Evolutionary conservation across 257 asterid species (phyloP).

Genomic region (Petunia axillaris): DNA sequence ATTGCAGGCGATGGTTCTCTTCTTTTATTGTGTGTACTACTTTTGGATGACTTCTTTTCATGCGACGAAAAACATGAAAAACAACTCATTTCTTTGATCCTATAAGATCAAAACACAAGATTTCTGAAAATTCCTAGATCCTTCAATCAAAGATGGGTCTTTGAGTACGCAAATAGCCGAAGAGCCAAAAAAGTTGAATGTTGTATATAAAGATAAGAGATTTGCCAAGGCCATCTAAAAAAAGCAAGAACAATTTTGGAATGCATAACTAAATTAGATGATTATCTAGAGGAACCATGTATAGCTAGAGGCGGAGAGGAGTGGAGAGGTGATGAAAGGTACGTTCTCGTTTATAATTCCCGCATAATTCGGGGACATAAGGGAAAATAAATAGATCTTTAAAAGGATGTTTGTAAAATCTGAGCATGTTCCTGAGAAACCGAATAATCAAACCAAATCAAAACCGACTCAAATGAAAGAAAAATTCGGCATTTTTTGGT

Average conservation of each 20-base stretch:
- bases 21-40: constrained; percentile 20
- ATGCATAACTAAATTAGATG: too few species aligned
- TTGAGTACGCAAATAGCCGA: too few species aligned
- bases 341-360: constrained; percentile 32
- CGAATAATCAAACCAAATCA: too few species aligned
- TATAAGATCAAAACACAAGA: neutral
- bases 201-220: too few species aligned
- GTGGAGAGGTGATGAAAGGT: constrained; percentile 16
- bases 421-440: too few species aligned
- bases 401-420: too few species aligned
- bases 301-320: neutral
- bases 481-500: too few species aligned
- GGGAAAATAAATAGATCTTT: constrained; percentile 21
- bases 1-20: constrained; percentile 28
- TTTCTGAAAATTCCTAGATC: neutral
- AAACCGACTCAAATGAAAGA: too few species aligned
- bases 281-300: constrained; percentile 26
- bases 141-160: too few species aligned
- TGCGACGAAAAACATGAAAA: constrained; percentile 71
- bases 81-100: constrained; percentile 56
- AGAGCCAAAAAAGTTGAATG: constrained; percentile 17
- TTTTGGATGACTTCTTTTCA: constrained; percentile 45
- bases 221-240: too few species aligned
- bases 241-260: too few species aligned
- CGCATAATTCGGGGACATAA: constrained; percentile 45